Base-by-base conservation (phyloP, 192 early-diverging fungal species). In the Entophlyctis helioformis region DNA sequence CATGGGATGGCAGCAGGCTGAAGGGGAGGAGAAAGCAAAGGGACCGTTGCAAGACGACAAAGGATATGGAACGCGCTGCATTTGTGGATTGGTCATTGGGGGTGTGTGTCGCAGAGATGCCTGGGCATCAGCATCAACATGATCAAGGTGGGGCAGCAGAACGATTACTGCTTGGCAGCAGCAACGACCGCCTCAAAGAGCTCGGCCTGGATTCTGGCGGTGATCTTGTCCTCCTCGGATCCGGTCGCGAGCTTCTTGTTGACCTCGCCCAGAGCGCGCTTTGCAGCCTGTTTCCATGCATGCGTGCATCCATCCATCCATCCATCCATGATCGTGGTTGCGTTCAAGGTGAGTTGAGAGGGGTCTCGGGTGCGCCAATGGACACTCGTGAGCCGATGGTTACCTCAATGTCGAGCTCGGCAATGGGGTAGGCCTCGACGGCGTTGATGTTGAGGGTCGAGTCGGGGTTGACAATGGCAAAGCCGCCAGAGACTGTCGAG, bases 401-500 rank as follows among this genome's bases (percentile, higher is more conserved):
- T 57, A 83, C 82, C 57, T 90, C 86, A 29, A 67, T 42, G 47
- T 89, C 87, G 58, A 98, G 69, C 24, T 96, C 81, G 49, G 89
- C 86, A 11, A 98, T 59, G 34, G 83, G 67, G 59, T 86, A 78
- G 24, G 92, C 95, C 70, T 98, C 95, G 20, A 91, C 68, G 40
- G 91, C 95, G 60, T 91, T 96, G 67, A 98, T 91, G 81, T 96
- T 91, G 47, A 96, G 74, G 37, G 84, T 72, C 11, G 88, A 95
- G 68, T 98, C 89, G 40, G 87, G 81, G 81, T 98, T 93, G 70
- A 98, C 83, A 53, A 83, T 80, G 42, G 91, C 89, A 63, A 98
- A 98, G 22, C 95, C 95, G 51, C 95, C 95, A 65, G 81, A 84
- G 38, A 88, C 86, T 88, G 28, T 34, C 20, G 8, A 12, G 15